Evolutionary conservation across 495 filamentous ascomycete genomes (phyloP).

Genomic region (Aspergillus taichungensis): DNA sequence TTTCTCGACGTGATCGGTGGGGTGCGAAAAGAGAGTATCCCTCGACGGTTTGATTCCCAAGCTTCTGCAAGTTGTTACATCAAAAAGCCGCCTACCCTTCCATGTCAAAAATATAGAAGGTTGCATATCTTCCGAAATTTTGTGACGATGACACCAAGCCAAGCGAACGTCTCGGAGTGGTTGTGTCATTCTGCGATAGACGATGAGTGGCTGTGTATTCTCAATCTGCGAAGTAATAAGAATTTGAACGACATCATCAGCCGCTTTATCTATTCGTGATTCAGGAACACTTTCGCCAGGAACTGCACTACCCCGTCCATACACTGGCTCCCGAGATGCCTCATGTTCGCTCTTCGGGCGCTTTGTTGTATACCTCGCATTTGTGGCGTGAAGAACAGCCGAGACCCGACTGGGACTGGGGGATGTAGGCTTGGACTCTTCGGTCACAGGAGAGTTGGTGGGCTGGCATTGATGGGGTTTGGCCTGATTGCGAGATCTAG

Average conservation of each 20-base stretch:
- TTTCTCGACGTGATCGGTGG: no score
- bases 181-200: constrained; percentile 59
- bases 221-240: constrained; percentile 62
- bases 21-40: constrained; percentile 6
- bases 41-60: constrained; percentile 44
- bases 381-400: no score
- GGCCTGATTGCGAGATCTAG: no score
- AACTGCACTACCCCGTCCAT: no score
- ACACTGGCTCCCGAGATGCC: no score
- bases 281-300: no score
- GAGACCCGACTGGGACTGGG: no score
- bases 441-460: no score
- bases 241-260: constrained; percentile 49
- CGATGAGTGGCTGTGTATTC: constrained; percentile 52
- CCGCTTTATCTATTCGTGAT: background rate
- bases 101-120: constrained; percentile 66
- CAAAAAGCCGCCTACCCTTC: constrained; percentile 63
- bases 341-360: no score
- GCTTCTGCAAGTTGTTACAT: constrained; percentile 61
- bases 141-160: constrained; percentile 59
- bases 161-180: constrained; percentile 53
- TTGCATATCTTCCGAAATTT: constrained; percentile 36
- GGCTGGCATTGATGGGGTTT: no score
- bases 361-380: no score
- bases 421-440: no score